Evolutionary conservation across 257 asterid genomes (phyloP).

Genomic region (Misopates orontium): DNA sequence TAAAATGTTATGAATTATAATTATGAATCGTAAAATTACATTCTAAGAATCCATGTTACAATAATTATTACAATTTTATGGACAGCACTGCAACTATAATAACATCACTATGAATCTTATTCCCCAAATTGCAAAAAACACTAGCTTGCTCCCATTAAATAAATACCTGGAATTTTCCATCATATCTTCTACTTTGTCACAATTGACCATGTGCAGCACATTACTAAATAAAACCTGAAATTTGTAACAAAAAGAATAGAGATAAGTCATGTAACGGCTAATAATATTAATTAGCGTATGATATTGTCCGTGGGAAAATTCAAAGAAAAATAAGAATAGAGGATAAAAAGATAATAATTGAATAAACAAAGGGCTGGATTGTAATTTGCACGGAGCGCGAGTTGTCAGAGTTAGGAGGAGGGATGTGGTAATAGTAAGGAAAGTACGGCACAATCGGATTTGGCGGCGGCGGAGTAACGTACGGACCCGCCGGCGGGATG

Average conservation of each 20-base stretch:
- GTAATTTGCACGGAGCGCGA: slow-evolving; percentile 33
- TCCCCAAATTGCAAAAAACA: slow-evolving; percentile 25
- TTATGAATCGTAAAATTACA: background rate
- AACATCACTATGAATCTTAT: slow-evolving; percentile 18
- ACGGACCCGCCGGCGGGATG: slow-evolving; percentile 36
- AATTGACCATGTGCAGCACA: background rate
- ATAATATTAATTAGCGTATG: background rate
- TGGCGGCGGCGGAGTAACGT: slow-evolving; percentile 56
- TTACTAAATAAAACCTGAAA: slow-evolving; percentile 32
- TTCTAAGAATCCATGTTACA: slow-evolving; percentile 6
- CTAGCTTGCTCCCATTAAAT: no score
- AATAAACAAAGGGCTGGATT: slow-evolving; percentile 16
- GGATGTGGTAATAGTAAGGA: slow-evolving; percentile 48
- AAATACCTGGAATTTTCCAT: no score
- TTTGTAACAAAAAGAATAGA: background rate
- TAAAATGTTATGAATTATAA: background rate
- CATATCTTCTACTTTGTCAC: no score
- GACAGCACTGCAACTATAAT: slow-evolving; percentile 34
- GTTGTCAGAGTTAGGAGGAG: slow-evolving; percentile 37
- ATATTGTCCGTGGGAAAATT: background rate
- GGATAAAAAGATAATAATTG: slow-evolving; percentile 21
- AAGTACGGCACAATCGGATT: slow-evolving; percentile 52
- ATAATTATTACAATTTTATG: slow-evolving; percentile 30
- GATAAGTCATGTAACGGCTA: background rate
- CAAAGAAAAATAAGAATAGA: slow-evolving; percentile 24